Base-by-base conservation (phyloP, 441 rosid species). In the Syzygium syzygioides region DNA sequence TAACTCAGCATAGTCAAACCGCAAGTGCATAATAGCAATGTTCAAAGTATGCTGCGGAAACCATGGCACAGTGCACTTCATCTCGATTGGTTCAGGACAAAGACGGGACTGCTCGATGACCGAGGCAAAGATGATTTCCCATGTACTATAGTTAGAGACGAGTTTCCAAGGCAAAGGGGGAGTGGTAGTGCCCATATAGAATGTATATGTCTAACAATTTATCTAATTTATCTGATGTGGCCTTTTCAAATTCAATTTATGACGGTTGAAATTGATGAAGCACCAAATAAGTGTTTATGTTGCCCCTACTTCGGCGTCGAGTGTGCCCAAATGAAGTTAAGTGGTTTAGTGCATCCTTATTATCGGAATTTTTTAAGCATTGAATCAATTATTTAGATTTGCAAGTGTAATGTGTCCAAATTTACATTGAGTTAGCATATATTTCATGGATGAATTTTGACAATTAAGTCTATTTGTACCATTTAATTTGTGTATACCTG, bases 261-360 rank as follows among this genome's bases (percentile, higher is more conserved):
- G 60, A 56, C 10, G 28, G 60, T 56, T 56, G 60, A 56, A 5
- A 56, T 56, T 23, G 60, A 56, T 1, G 5, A 23, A 56, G 0
- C 60, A 23, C 0, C 60, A 9, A 45, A 45, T 45, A 45, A 56
- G 28, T 56, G 0, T 56, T 56, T 56, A 56, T 56, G 28, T 23
- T 25, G 48, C 5, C 11, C 37, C 48, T 57, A 57, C n/a, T 57
- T 57, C 0, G 62, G 26, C 6, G 5, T 2, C 1, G 0, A 57
- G 32, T 14, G 8, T 20, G 7, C 26, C 79, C 79, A 32, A 34
- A 34, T 0, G 1, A 2, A 32, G 13, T 68, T 68, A 68, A 2
- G 2, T 66, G 45, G 45, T 68, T 34, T 18, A 68, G 45, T 66
- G 4, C 11, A 64, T 66, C 45, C 5, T 0, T 26, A 18, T 20